Base-by-base conservation (phyloP, 805 yeast genomes). In the Candida caryicola region DNA sequence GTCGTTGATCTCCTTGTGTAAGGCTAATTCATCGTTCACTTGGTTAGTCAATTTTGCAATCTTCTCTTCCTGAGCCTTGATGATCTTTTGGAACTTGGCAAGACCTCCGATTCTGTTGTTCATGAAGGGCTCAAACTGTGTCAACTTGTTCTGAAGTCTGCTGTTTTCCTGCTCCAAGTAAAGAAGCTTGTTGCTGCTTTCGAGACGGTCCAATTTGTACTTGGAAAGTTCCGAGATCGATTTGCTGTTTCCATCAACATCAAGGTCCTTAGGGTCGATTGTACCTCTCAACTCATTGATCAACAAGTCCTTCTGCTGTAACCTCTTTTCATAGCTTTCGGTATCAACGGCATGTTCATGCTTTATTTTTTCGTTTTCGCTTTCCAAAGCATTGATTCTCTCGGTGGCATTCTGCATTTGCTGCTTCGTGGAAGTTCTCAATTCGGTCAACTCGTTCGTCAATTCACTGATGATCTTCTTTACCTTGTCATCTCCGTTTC, bases 381-480 rank as follows among this genome's bases (percentile, higher is more conserved):
- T 19, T 41, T 81, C 85, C 25, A 84, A 61, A 15, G 51, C 50
- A 16, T 57, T 58, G 16, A 83, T 79, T 40, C 73, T 73, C 14
- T 69, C 69, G 46, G 79, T 74, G 0, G 89, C 90, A 34, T 67
- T 62, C 34, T 64, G 68, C 45, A 83, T 81, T 45, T 79, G 81
- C 4, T 59, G 58, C 40, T 68, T 70, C 17, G 73, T 53, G 2
- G 63, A 45, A 3, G 52, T 39, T 37, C 54, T 62, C 44, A 68
- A 57, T 17, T 55, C 55, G 23, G 44, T 52, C 36, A 69, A 50
- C 36, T 69, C 69, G 15, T 46, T 43, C 16, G 61, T 63, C 36
- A 68, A 54, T 37, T 64, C 66, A 8, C 46, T 40, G 12, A 68
- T 56, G 7, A 64, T 41, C 29, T 52, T 52, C 39, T 64, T 68